Evolutionary conservation across 2,329 filamentous ascomycete genomes (phyloP), one percentile per base, ranked within the genome.

Genomic region (Juglanconis juglandina): DNA sequence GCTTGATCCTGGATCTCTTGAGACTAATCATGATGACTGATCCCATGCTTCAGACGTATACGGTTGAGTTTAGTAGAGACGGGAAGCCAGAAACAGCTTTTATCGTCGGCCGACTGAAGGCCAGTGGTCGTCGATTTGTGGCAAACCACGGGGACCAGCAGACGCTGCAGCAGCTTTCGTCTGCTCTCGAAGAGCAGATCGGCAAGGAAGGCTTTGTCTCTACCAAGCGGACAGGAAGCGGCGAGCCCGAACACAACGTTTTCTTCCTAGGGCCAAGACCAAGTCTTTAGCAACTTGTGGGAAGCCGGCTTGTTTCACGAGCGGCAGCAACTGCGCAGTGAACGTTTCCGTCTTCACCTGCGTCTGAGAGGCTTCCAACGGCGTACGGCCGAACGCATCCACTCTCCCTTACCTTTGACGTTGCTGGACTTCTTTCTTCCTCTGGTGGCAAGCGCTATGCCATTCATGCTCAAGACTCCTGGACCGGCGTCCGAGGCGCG

Each of bases 41-140:
- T 6, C 2, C 5, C 2, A 1, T 32, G 7, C 14, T 14, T 3
- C 33, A 72, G 71, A 71, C 70, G 2, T 73, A 70, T 5, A 73
- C 71, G 0, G 65, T 73, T 3, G 70, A 73, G 11, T 70, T 62
- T 17, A 33, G 50, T 30, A 41, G 62, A 2, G 59, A 59, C 6
- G 62, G 62, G 3, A 41, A 54, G 8, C 62, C 62, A 48, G 59
- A 56, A 35, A 59, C 47, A 35, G 59, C 59, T 7, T 63, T 62
- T n/a, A 42, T 63, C 17, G 39, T 63, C 14, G 62, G 56, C 33
- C 59, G 62, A 3, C 48, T 63, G 17, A 24, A 41, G 17, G 42
- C 41, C 13, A 51, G 9, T 13, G 47, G 32, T 4, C 30, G 39
- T 17, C 56, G 62, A 2, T 62, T 63, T 41, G 24, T 63, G 11